Conservation (phyloP, 2,329 filamentous ascomycete species). For the Talaromyces funiculosus region DNA sequence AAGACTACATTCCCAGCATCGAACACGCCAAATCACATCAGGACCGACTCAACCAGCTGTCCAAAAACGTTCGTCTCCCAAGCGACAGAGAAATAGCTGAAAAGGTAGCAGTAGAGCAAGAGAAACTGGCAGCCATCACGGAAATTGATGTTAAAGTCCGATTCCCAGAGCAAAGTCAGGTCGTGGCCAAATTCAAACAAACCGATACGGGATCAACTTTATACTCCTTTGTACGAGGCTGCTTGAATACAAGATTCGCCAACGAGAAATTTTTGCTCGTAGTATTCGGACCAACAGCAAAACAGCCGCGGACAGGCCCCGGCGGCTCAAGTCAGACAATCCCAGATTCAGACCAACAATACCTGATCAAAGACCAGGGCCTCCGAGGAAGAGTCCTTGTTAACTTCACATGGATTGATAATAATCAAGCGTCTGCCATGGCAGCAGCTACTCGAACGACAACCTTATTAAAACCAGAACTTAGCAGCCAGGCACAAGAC, state of each 20-base stretch:
- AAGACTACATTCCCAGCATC: slow-evolving; percentile 74
- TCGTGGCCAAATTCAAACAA: slow-evolving; percentile 65
- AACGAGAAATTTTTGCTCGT: slow-evolving; percentile 67
- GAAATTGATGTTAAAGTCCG: slow-evolving; percentile 72
- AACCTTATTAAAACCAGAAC: slow-evolving; percentile 56
- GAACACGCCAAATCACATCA: slow-evolving; percentile 76
- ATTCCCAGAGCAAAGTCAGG: slow-evolving; percentile 78
- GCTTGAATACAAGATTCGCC: slow-evolving; percentile 56
- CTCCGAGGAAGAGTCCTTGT: slow-evolving; percentile 67
- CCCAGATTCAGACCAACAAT: slow-evolving; percentile 41
- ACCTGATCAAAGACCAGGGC: slow-evolving; percentile 66
- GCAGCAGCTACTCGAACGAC: slow-evolving; percentile 46
- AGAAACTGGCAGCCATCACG: slow-evolving; percentile 60
- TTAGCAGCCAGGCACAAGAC: slow-evolving; percentile 59
- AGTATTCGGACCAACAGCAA: slow-evolving; percentile 39
- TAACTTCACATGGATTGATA: slow-evolving; percentile 68
- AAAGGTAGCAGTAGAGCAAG: slow-evolving; percentile 59
- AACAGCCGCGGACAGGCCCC: slow-evolving; percentile 13
- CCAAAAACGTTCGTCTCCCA: slow-evolving; percentile 70
- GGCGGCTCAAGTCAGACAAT: slow-evolving; percentile 22
- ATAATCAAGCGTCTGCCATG: slow-evolving; percentile 42
- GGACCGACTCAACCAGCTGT: slow-evolving; percentile 69
- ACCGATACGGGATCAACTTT: slow-evolving; percentile 64
- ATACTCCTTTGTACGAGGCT: slow-evolving; percentile 66
- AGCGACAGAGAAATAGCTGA: slow-evolving; percentile 78